Evolutionary conservation across 441 rosid species (phyloP), one percentile per base, ranked within the genome.

Genomic region (Rhodomyrtus psidioides): DNA sequence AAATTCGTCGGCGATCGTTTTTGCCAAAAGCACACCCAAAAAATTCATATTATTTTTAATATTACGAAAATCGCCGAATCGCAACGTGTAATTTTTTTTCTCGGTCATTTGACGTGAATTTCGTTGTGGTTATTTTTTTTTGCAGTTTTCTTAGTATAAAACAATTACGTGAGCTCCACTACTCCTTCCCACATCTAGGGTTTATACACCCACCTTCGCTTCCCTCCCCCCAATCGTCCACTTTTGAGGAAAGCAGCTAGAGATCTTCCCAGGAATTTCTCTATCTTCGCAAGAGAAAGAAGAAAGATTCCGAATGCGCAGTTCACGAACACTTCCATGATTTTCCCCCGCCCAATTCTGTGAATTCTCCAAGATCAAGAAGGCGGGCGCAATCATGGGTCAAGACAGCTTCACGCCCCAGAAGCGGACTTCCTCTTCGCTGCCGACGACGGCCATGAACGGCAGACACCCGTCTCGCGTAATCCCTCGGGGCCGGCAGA

Each of bases 401-500:
- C 95, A 93, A 85, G 97, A 94, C 39, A 86, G 84, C 83, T 91
- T 90, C 88, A 84, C 91, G 56, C 87, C 96, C 58, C 96, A 92
- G 90, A 96, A 95, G 88, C 93, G 99, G 57, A 55, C 91, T 81
- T 88, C 93, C 54, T 84, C 88, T 34, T 91, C 88, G 51, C 89
- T 93, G 19, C 98, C 94, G 30, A 89, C 91, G 3, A 82, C 89
- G 75, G 90, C 91, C 53, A 84, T 92, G 28, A 92, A 90, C 90
- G 92, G 91, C 28, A 83, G 90, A 58, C 91, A 90, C 16, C 30
- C 86, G 4, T 56, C 86, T 23, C 83, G 86, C 13, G 53, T 49
- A 7, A 75, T 90, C 82, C 89, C 95, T 1, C 96, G 98, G 17
- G 98, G 99, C 49, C 90, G 98, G 83, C 98, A 95, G 96, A 94